Base-by-base conservation (phyloP, 2,329 filamentous ascomycete genomes). In the Arthrobotrys sphaeroides region DNA sequence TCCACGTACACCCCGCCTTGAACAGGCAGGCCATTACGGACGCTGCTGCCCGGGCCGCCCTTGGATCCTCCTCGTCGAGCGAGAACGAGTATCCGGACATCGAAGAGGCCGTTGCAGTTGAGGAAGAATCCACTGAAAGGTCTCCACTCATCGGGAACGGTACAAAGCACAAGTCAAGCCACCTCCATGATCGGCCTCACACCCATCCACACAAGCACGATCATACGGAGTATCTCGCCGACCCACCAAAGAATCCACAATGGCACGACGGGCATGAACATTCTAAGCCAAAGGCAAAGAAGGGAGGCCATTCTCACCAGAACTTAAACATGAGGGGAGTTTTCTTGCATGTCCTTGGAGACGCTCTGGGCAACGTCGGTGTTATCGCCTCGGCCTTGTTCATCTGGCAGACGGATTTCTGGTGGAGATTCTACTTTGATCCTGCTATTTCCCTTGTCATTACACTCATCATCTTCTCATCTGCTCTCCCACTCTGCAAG, bases 301-400 rank as follows among this genome's bases (percentile, higher is more conserved):
- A 88, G 74, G 87, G 88, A 75, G 87, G 89, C 26, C 93, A 96
- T 82, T 91, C 85, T 77, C 93, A 96, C 81, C 90, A 85, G 73
- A 94, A 99, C 81, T 90, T 99, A 85, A 97, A 97, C 82, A 98
- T 99, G 94, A 91, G 92, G 61, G 91, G 90, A 60, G 90, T 94
- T 85, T 84, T 94, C 72, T 85, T 91, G 26, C 90, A 91, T 79
- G 90, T 91, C 45, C 87, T 96, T 77, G 92, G 93, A 43, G 92
- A 96, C 82, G 92, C 92, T 49, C 87, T 96, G 2, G 93, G 92
- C 78, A 96, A 96, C 81, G 87, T 96, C 64, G 93, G 92, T 79
- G 92, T 96, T 78, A 96, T 96, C 77, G 86, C 86, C 53, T 92
- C 92, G 3, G 93, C 92, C 3, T 86, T 96, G 36, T 86, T 95